Conservation (phyloP, 108 stramenopile genomes). For the Schizochytrium sp. region DNA sequence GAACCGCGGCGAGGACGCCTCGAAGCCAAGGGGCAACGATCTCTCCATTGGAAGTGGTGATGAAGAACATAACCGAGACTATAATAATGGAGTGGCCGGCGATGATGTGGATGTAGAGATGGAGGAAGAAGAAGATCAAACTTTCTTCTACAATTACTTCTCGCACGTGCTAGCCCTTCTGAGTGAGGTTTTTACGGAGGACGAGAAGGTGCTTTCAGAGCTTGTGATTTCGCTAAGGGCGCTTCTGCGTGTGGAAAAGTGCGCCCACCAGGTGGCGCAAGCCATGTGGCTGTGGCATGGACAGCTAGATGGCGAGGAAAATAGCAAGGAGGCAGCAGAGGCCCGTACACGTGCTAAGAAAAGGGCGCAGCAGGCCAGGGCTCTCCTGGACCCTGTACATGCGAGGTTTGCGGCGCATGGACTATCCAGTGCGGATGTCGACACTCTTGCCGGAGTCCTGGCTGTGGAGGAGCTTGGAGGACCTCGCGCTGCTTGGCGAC, state of each 20-base stretch:
- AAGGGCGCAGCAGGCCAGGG: not conserved
- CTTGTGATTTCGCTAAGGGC: conserved; percentile 35
- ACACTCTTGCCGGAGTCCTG: conserved; percentile 19
- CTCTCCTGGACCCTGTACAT: conserved; percentile 40
- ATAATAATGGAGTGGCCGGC: not conserved
- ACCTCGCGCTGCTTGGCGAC: conserved; percentile 9
- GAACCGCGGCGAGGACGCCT: not conserved
- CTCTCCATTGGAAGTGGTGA: too few relatives aligned
- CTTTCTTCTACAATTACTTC: conserved; percentile 59
- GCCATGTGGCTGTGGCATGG: conserved; percentile 26
- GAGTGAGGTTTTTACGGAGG: conserved; percentile 14
- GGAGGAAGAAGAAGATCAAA: not conserved
- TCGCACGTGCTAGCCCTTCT: conserved; percentile 51
- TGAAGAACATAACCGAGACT: too few relatives aligned
- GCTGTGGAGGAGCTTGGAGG: conserved; percentile 48
- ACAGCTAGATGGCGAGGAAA: conserved; percentile 46
- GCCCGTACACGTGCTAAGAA: not conserved
- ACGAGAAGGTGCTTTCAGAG: conserved; percentile 33
- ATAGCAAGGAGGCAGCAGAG: conserved; percentile 17
- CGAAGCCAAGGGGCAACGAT: too few relatives aligned
- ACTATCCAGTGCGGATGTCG: conserved; percentile 11
- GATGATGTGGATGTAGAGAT: not conserved
- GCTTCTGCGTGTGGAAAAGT: conserved; percentile 22
- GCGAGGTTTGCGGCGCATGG: conserved; percentile 13
- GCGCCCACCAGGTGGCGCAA: conserved; percentile 5